These are phyloP conservation scores for Rhipidocladum racemiflorum DNA, from an alignment of 176 grass and related monocot genomes.

Conservation along the genomic window DNA sequence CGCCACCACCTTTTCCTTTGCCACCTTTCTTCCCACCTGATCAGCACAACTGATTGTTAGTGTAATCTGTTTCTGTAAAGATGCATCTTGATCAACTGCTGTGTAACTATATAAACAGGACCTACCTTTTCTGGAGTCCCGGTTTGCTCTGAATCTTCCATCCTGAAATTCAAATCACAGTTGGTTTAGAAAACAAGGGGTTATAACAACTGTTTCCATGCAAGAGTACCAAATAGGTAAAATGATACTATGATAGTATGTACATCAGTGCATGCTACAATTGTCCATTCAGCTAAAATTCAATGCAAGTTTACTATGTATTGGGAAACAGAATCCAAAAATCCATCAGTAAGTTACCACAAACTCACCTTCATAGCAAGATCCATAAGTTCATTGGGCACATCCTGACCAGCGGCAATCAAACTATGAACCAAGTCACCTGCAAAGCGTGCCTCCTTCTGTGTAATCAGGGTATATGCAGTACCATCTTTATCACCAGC, in stretches of 20 bases:
- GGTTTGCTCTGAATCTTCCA: slow-evolving; percentile 82
- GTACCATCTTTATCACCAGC: slow-evolving; percentile 99
- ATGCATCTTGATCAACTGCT: background rate
- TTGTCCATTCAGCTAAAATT: slow-evolving; percentile 5
- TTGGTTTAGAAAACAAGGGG: slow-evolving; percentile 2
- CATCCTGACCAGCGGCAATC: slow-evolving; percentile 82
- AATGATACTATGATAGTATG: background rate
- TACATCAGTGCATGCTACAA: background rate
- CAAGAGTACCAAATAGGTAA: background rate
- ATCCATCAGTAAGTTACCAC: background rate
- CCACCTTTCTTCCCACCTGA: slow-evolving; percentile 84
- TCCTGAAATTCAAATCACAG: slow-evolving; percentile 63
- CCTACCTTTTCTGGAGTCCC: slow-evolving; percentile 87
- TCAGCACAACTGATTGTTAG: slow-evolving; percentile 18
- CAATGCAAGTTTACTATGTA: slow-evolving; percentile 5
- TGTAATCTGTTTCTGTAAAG: background rate
- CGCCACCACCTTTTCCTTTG: slow-evolving; percentile 61
- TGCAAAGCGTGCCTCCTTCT: slow-evolving; percentile 86
- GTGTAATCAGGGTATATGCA: slow-evolving; percentile 85
- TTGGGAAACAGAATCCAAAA: background rate
- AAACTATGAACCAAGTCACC: slow-evolving; percentile 92
- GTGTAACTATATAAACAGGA: slow-evolving; percentile 19
- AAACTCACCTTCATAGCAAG: slow-evolving; percentile 94
- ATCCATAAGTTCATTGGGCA: slow-evolving; percentile 81
- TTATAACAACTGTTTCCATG: background rate